phyloP scores from a whole-genome alignment of 106 monocot species.

The Dioscorea alata region DNA sequence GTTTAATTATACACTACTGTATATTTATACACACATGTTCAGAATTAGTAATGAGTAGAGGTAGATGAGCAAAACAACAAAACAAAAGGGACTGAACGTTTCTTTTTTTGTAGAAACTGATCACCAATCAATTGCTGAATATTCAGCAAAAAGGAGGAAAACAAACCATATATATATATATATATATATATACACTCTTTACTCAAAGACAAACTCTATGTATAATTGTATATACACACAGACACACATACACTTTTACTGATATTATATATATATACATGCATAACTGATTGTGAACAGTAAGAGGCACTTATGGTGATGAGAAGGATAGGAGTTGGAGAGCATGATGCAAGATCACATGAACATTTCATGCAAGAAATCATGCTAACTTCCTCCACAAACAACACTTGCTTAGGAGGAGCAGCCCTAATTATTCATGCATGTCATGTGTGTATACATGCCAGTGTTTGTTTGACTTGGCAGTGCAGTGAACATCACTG shows the following conservation, averaged over 20 bases:
- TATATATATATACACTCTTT: not conserved
- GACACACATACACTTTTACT: not conserved
- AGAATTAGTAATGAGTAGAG: too few species aligned
- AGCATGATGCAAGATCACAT: constrained; percentile 15
- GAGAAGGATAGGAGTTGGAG: not conserved
- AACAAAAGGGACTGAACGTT: too few species aligned
- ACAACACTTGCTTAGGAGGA: constrained; percentile 1
- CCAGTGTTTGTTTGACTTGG: constrained; percentile 7
- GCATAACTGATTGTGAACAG: not conserved
- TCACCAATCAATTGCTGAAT: too few species aligned
- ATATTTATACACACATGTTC: too few species aligned
- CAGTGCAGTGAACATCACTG: constrained; percentile 4
- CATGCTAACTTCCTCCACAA: constrained; percentile 13
- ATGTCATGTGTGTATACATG: not conserved
- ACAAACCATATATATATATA: not conserved
- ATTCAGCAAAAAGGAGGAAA: not conserved
- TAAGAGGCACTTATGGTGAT: not conserved
- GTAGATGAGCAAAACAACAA: too few species aligned
- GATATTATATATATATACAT: not conserved
- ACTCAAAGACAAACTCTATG: not conserved
- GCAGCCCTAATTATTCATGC: constrained; percentile 1
- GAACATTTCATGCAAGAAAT: constrained; percentile 4
- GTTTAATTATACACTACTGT: too few species aligned
- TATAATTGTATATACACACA: not conserved
- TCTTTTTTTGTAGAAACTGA: not conserved